Evolutionary conservation across 2,329 filamentous ascomycete species (phyloP).

Genomic region (Alternaria consortialis): DNA sequence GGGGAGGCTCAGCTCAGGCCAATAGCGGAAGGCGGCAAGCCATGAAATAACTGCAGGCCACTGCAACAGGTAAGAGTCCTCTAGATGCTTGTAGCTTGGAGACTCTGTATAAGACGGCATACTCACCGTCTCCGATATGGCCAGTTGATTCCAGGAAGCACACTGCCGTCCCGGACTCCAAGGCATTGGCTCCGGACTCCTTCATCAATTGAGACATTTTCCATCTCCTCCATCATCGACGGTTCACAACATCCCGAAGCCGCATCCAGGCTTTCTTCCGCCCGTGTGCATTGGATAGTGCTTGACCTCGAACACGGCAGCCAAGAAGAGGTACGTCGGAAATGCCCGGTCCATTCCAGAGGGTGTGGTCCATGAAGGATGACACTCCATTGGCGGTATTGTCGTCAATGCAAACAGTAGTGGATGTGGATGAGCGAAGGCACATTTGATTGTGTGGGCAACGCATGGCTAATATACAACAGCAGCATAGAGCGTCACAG

Average conservation of each 20-base stretch:
- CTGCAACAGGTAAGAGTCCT: slow-evolving; percentile 44
- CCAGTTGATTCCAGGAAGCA: slow-evolving; percentile 38
- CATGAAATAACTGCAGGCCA: slow-evolving; percentile 42
- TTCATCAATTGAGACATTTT: slow-evolving; percentile 39
- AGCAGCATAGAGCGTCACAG: slow-evolving; percentile 27
- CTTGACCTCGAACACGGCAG: slow-evolving; percentile 13
- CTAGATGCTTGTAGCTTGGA: slow-evolving; percentile 25
- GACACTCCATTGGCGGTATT: not conserved
- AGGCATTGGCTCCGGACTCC: slow-evolving; percentile 38
- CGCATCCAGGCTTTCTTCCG: slow-evolving; percentile 10
- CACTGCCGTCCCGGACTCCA: slow-evolving; percentile 31
- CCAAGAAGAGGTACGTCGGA: slow-evolving; percentile 36
- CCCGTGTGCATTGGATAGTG: slow-evolving; percentile 19
- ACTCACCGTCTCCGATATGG: slow-evolving; percentile 35
- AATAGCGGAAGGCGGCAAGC: slow-evolving; percentile 46
- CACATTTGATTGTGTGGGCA: slow-evolving; percentile 19
- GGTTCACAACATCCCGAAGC: slow-evolving; percentile 30
- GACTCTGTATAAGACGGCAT: slow-evolving; percentile 48
- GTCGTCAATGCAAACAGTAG: slow-evolving; percentile 14
- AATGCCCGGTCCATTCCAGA: slow-evolving; percentile 23
- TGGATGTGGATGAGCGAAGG: slow-evolving; percentile 6
- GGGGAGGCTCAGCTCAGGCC: slow-evolving; percentile 41
- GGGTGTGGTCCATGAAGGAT: slow-evolving; percentile 2
- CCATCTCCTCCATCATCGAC: slow-evolving; percentile 22
- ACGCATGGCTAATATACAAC: slow-evolving; percentile 46